These are phyloP conservation scores for Pogostemon cablin DNA, from an alignment of 257 asterid genomes.

Conservation along the genomic window DNA sequence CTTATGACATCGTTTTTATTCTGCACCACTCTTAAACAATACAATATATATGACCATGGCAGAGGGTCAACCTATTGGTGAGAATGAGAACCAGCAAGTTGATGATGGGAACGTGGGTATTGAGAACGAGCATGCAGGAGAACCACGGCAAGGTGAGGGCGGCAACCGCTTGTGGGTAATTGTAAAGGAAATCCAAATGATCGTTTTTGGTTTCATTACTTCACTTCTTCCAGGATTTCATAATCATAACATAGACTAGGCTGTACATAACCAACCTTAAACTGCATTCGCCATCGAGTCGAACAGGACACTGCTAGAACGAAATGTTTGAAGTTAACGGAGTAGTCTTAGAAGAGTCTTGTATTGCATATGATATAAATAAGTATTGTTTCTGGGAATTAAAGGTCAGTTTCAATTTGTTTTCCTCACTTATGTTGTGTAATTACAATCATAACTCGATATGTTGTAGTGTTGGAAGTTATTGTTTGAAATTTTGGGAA, in stretches of 20 bases:
- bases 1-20: not conserved
- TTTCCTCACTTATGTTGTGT: constrained; percentile 2
- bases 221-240: constrained; percentile 96
- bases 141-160: constrained; percentile 51
- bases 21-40: not conserved
- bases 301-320: not conserved
- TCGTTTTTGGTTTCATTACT: constrained; percentile 90
- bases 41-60: constrained; percentile 27
- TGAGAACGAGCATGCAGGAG: constrained; percentile 54
- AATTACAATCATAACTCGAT: not conserved
- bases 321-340: not conserved
- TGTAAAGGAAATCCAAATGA: constrained; percentile 79
- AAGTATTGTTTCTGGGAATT: not conserved
- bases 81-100: constrained; percentile 52
- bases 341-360: not conserved
- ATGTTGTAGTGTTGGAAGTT: not conserved
- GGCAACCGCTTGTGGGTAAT: constrained; percentile 80
- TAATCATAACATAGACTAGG: constrained; percentile 78
- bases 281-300: constrained; percentile 4
- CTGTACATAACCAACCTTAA: constrained; percentile 30
- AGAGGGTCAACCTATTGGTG: constrained; percentile 62
- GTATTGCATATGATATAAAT: not conserved
- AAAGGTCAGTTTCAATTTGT: not conserved
- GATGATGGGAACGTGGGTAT: constrained; percentile 50
- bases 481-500: too few relatives aligned